These are phyloP conservation scores for Flueggea neowawraea DNA, from an alignment of 441 rosid genomes.

Conservation along the genomic window DNA sequence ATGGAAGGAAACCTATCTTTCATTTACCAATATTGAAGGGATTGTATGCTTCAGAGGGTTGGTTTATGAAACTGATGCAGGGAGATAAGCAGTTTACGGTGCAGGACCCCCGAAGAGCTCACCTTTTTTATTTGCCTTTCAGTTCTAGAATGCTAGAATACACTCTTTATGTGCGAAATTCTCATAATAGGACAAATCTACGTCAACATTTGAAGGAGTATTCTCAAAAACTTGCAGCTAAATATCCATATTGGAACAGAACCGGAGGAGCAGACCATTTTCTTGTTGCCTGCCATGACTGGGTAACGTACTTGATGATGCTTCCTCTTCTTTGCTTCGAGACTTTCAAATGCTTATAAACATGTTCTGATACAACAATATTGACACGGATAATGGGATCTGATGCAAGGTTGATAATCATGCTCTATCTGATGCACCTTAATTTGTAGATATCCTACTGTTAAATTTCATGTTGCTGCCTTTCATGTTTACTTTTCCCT, in stretches of 20 bases:
- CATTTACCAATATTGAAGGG: slow-evolving; percentile 82
- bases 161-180: slow-evolving; percentile 45
- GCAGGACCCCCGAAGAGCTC: slow-evolving; percentile 53
- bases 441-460: no score
- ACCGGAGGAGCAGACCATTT: slow-evolving; percentile 89
- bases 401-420: no score
- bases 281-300: slow-evolving; percentile 83
- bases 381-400: no score
- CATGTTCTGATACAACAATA: neutral
- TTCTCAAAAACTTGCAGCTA: slow-evolving; percentile 53
- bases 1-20: slow-evolving; percentile 73
- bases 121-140: slow-evolving; percentile 77
- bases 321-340: neutral
- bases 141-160: slow-evolving; percentile 69
- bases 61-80: slow-evolving; percentile 74
- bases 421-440: no score
- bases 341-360: neutral
- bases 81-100: slow-evolving; percentile 42
- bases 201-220: slow-evolving; percentile 59
- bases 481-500: neutral
- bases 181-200: slow-evolving; percentile 57
- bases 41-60: slow-evolving; percentile 82
- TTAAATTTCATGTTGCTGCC: neutral
- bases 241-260: slow-evolving; percentile 54
- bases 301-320: slow-evolving; percentile 44